Base-by-base conservation (phyloP, 768 basidiomycete genomes). In the Panus rudis region DNA sequence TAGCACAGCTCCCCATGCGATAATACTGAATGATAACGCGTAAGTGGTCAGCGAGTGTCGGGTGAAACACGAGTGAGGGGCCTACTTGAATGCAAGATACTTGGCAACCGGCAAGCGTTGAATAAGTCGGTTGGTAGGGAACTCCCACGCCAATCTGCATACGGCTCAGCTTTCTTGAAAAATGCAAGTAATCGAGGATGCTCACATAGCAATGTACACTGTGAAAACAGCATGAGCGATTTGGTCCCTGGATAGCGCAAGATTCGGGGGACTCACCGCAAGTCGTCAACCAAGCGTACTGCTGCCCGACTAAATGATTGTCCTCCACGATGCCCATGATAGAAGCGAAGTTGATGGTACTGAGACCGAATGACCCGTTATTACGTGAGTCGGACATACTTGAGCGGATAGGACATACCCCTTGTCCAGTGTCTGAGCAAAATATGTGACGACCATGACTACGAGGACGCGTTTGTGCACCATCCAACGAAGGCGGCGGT, bases 101-200 rank as follows among this genome's bases (percentile, higher is more conserved):
- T 73, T 75, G n/a, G 57, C 75, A 39, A 77, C 58, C 3, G 72
- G 73, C 13, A 75, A 54, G 3, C 68, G 61, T 48, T 75, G 74
- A 27, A 76, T 62, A 16, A 75, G 55, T 4, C 67, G 58, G 48
- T 73, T 76, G 4, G 71, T 67, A 0, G 73, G 74, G 30, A 72
- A 68, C 54, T 75, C 69, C 69, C 68, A 70, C 13, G 61, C 33
- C 12, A 70, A 54, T 31, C 65, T 68, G 45, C 19, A 41, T n/a
- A 31, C 11, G 19, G 19, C 33, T 3, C 4, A 19, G 41, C 27
- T 43, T 30, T 19, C 12, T 13, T 5, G 22, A 38, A 23, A 37
- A 34, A 52, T n/a, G 26, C 23, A 35, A 25, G 30, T 28, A 23
- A 27, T 30, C n/a, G 28, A 30, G 28, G 28, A 51, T 21, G 30